A percentile compares a stretch with the other conserved stretches of the same genome.
Evolutionary conservation across 352 stramenopile species (phyloP).

Genomic region (Phytophthora lateralis): DNA sequence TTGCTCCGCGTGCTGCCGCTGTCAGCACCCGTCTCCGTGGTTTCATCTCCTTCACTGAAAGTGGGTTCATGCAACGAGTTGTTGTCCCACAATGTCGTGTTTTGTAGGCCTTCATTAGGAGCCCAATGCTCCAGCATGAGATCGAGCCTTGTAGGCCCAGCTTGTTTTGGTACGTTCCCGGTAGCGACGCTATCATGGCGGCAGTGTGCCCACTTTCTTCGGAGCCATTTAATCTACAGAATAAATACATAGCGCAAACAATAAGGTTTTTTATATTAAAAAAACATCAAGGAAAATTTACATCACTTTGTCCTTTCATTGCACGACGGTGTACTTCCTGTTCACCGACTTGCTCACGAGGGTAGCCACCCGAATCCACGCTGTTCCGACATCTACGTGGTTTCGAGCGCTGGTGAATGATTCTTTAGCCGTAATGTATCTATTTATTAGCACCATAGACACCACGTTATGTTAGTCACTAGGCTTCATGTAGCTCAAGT

Average conservation of each 20-base stretch:
- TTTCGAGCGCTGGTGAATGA: background rate
- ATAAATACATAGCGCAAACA: too few species aligned
- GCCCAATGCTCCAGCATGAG: constrained; percentile 11
- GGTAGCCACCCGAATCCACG: background rate
- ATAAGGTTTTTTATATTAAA: background rate
- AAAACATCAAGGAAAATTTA: background rate
- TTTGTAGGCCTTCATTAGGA: constrained; percentile 1
- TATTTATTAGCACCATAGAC: background rate
- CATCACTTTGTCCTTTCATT: background rate
- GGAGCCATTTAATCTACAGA: background rate
- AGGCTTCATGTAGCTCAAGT: too few species aligned
- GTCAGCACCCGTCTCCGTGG: background rate
- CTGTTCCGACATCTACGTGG: background rate
- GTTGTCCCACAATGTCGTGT: constrained; percentile 5
- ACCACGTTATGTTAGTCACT: too few species aligned
- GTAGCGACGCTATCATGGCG: background rate
- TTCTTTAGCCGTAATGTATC: background rate
- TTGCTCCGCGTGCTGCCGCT: background rate
- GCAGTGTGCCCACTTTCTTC: background rate
- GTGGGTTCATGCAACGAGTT: background rate
- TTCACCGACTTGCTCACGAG: background rate
- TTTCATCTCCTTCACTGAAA: background rate
- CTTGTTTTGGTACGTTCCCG: constrained; percentile 1
- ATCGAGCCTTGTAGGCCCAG: background rate
- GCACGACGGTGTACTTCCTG: background rate